These are phyloP conservation scores for Anthracocystis panici-leucophaei DNA, from an alignment of 1,284 basidiomycete species.

Conservation along the genomic window DNA sequence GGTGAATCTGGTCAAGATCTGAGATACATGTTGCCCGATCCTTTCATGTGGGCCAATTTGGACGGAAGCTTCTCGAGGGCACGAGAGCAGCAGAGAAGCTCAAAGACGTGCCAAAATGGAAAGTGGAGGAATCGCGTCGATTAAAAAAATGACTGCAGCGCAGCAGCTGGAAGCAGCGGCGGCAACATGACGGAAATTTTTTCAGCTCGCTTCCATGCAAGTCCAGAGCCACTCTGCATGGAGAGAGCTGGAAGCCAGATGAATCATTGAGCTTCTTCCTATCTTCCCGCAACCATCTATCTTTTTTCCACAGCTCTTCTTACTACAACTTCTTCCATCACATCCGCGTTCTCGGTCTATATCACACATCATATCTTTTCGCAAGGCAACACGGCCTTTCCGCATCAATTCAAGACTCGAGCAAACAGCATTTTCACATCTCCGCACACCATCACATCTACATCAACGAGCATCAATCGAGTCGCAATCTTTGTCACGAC, in stretches of 20 bases:
- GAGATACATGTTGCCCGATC: not conserved
- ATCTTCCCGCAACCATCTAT: not conserved
- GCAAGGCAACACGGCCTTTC: no score
- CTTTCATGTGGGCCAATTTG: no score
- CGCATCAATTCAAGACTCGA: no score
- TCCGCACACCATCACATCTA: no score
- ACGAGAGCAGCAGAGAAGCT: slow-evolving; percentile 30
- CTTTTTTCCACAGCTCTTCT: no score
- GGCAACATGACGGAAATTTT: slow-evolving; percentile 3
- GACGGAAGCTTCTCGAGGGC: slow-evolving; percentile 27
- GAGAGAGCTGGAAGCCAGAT: no score
- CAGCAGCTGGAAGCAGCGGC: slow-evolving; percentile 2
- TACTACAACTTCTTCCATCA: no score
- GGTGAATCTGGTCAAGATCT: not conserved
- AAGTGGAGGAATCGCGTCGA: slow-evolving; percentile 37
- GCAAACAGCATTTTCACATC: no score
- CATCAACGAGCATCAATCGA: not conserved
- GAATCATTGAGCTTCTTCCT: not conserved
- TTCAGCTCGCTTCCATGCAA: slow-evolving; percentile 15
- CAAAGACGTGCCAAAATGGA: slow-evolving; percentile 21
- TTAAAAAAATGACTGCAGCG: slow-evolving; percentile 1
- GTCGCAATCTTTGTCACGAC: not conserved
- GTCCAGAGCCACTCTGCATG: not conserved
- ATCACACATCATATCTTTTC: no score
- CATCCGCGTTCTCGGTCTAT: no score